phyloP scores from a whole-genome alignment of 768 basidiomycete genomes.

The Tremella mesenterica region DNA sequence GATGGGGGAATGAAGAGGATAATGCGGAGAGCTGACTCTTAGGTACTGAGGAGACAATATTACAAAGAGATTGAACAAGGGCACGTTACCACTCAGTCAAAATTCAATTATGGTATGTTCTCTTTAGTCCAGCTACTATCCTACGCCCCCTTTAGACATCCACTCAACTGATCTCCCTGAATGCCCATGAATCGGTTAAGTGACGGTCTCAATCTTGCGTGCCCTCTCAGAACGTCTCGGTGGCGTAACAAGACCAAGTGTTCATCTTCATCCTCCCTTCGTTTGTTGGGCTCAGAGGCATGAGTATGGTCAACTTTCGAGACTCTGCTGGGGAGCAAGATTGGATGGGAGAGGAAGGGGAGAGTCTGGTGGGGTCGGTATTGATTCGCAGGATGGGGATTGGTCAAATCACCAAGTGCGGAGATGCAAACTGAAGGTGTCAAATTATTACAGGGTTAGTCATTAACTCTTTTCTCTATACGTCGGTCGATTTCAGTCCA shows the following conservation, averaged over 20 bases:
- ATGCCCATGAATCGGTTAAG: background rate
- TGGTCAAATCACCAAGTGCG: conserved; percentile 78
- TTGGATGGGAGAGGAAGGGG: background rate
- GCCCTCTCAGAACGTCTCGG: background rate
- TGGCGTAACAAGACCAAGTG: too few relatives aligned
- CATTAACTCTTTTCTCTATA: background rate
- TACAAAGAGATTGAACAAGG: conserved; percentile 73
- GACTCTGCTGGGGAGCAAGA: background rate
- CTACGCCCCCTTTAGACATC: too few relatives aligned
- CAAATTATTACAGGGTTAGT: conserved; percentile 72
- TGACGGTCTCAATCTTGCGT: background rate
- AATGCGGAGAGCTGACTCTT: background rate
- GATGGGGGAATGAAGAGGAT: too few relatives aligned
- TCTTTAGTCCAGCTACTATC: too few relatives aligned
- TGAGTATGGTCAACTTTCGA: background rate
- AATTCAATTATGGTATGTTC: conserved; percentile 85
- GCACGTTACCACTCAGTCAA: conserved; percentile 86
- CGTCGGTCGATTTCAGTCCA: background rate
- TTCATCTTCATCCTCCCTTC: too few relatives aligned
- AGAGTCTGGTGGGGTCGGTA: background rate
- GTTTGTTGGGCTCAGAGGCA: background rate
- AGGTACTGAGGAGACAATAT: conserved; percentile 82
- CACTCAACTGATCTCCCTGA: background rate
- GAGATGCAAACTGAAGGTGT: conserved; percentile 90
- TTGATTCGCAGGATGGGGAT: conserved; percentile 50